Percentiles rank a stretch among this genome's conserved stretches.
phyloP scores from a whole-genome alignment of 2,329 filamentous ascomycete species.

The Plectosphaerella sp. region DNA sequence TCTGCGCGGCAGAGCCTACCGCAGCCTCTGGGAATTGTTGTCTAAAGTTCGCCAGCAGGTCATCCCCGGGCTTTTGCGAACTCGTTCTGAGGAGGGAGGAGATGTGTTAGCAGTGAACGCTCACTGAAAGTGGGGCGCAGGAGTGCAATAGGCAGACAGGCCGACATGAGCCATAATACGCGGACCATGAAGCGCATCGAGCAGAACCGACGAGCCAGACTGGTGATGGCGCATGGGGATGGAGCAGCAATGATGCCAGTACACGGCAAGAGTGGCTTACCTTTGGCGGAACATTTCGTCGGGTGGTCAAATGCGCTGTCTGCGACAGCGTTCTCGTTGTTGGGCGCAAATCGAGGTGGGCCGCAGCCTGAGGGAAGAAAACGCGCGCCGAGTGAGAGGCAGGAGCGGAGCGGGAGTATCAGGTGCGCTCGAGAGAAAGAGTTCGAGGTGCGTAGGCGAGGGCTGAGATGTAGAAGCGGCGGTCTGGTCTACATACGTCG shows the following conservation, averaged over 20 bases:
- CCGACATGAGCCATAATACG: constrained; percentile 3
- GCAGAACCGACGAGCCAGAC: constrained; percentile 3
- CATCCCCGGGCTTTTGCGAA: constrained; percentile 81
- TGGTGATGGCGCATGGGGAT: constrained; percentile 9
- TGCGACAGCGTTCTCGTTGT: constrained; percentile 14
- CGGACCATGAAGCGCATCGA: not conserved
- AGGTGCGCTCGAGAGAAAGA: not conserved
- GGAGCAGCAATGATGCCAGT: too few species aligned
- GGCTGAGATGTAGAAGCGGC: not conserved
- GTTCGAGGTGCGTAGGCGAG: too few species aligned
- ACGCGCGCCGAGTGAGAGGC: too few species aligned
- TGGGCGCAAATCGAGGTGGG: constrained; percentile 4
- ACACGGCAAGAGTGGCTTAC: constrained; percentile 13
- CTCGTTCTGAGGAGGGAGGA: constrained; percentile 50
- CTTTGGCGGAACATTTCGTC: constrained; percentile 29
- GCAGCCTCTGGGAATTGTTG: constrained; percentile 74
- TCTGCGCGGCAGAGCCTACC: constrained; percentile 41
- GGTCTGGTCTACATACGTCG: not conserved
- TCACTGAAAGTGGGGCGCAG: constrained; percentile 3
- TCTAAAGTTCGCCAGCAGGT: constrained; percentile 79
- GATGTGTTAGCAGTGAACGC: constrained; percentile 6
- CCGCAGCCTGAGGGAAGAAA: too few species aligned
- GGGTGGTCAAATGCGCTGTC: constrained; percentile 12
- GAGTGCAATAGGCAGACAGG: constrained; percentile 6
- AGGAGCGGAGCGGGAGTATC: too few species aligned